phyloP scores from a whole-genome alignment of 2,329 filamentous ascomycete genomes.

The Colletotrichum tanaceti region DNA sequence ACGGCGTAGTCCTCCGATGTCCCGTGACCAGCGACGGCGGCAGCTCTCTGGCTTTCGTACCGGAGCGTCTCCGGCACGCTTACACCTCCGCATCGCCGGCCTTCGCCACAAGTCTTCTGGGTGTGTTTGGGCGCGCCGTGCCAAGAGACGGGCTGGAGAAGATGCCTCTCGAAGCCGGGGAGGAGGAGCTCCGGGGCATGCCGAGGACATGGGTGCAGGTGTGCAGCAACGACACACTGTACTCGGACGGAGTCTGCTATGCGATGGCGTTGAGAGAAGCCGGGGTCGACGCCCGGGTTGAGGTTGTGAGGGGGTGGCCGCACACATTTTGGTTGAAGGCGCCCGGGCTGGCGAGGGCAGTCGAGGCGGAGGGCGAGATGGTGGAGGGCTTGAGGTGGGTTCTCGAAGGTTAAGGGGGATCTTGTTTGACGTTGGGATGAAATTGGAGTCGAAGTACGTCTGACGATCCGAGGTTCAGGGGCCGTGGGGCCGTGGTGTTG shows the following conservation, averaged over 20 bases:
- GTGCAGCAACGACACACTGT: slow-evolving; percentile 62
- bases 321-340: slow-evolving; percentile 66
- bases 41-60: slow-evolving; percentile 52
- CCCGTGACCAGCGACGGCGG: slow-evolving; percentile 61
- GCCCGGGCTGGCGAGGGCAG: slow-evolving; percentile 54
- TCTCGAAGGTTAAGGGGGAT: slow-evolving; percentile 34
- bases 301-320: slow-evolving; percentile 59
- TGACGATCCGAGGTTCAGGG: not conserved
- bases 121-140: slow-evolving; percentile 48
- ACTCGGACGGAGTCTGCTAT: slow-evolving; percentile 64
- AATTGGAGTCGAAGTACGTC: not conserved
- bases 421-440: not conserved
- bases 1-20: slow-evolving; percentile 59
- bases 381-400: slow-evolving; percentile 57
- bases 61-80: slow-evolving; percentile 47
- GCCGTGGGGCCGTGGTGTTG: too few species aligned
- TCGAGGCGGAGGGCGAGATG: slow-evolving; percentile 56
- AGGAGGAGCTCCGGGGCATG: slow-evolving; percentile 48
- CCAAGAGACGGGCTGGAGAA: slow-evolving; percentile 55
- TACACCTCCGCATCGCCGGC: slow-evolving; percentile 55
- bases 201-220: slow-evolving; percentile 62
- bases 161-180: slow-evolving; percentile 56
- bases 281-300: slow-evolving; percentile 54
- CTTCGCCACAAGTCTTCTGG: slow-evolving; percentile 53
- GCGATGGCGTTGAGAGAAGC: slow-evolving; percentile 54